Evolutionary conservation across 352 stramenopile genomes (phyloP), one percentile per base, ranked within the genome.

Genomic region (Phytophthora pinifolia): DNA sequence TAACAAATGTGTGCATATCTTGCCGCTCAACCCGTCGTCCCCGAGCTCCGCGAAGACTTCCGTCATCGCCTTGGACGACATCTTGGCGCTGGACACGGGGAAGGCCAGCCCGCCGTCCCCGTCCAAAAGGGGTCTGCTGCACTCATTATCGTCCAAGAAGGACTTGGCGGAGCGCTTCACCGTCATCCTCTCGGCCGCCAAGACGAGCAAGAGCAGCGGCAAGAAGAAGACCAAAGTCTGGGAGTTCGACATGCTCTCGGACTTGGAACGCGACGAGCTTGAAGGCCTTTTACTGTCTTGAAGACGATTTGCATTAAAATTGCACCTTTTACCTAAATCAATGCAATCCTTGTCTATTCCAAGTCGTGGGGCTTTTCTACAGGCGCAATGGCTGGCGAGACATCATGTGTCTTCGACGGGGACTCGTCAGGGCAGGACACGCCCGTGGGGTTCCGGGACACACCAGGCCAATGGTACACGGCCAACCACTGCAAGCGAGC

Each of bases 361-460:
- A 25, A 25, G 20, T n/a, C n/a, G n/a, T n/a, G n/a, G n/a, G n/a
- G n/a, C n/a, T n/a, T n/a, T n/a, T n/a, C n/a, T n/a, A n/a, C n/a
- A n/a, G n/a, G n/a, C n/a, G n/a, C n/a, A 25, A 70, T 66, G 52
- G 51, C 43, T 29, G 53, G 44, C 35, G 39, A 51, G 8, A 14
- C 22, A 1, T 32, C 17, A 12, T 51, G 47, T 55, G 65, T 67
- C 18, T 84, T 79, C 27, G 66, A 65, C 25, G 59, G 63, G 14
- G 54, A 67, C n/a, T 65, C 68, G 18, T 70, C 57, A 8, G 74
- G 70, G 1, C 72, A 83, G 29, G 65, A 89, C 18, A 92, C 82
- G 14, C 75, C 74, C 31, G 65, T 68, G 25, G 82, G 79, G 22
- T 85, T 88, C 54, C 76, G 81, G 36, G 74, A 90, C 49, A 79